Evolutionary conservation across 2,329 filamentous ascomycete species (phyloP).

Genomic region (Chaetomium olivaceum): DNA sequence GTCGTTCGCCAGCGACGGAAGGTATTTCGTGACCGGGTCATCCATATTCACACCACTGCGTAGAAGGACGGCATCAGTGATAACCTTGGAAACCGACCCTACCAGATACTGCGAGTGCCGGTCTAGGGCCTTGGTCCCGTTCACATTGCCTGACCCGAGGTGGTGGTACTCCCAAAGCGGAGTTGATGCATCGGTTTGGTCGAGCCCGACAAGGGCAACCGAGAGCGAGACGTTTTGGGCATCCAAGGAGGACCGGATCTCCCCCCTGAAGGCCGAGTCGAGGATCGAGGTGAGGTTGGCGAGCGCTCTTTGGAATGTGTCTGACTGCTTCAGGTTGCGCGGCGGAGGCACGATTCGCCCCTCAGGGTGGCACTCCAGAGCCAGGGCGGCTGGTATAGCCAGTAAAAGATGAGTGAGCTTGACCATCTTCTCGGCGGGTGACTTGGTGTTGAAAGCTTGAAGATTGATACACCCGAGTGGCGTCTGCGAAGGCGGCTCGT

Average conservation of each 20-base stretch:
- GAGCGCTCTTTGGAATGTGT: neutral
- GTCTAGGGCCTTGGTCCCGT: slow-evolving; percentile 5
- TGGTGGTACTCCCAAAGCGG: slow-evolving; percentile 10
- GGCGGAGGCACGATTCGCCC: neutral
- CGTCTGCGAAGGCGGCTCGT: neutral
- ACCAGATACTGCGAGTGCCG: slow-evolving; percentile 5
- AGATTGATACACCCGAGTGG: neutral
- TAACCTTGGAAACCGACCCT: slow-evolving; percentile 9
- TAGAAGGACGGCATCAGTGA: neutral
- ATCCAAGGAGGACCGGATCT: neutral
- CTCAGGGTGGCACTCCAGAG: neutral
- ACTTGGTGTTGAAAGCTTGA: neutral
- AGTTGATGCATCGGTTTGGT: neutral
- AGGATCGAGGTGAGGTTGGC: slow-evolving; percentile 1
- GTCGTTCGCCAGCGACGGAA: neutral
- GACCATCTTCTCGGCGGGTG: neutral
- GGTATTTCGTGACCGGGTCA: slow-evolving; percentile 1
- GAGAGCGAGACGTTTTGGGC: slow-evolving; percentile 2
- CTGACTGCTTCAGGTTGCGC: slow-evolving; percentile 1
- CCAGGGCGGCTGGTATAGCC: neutral
- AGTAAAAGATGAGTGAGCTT: neutral
- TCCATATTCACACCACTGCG: slow-evolving; percentile 1
- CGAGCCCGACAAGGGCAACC: neutral
- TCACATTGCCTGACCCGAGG: slow-evolving; percentile 1
- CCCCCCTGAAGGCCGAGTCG: slow-evolving; percentile 2